Evolutionary conservation across 345 rosid species (phyloP), one percentile per base, ranked within the genome.

Genomic region (Corchorus capsularis): DNA sequence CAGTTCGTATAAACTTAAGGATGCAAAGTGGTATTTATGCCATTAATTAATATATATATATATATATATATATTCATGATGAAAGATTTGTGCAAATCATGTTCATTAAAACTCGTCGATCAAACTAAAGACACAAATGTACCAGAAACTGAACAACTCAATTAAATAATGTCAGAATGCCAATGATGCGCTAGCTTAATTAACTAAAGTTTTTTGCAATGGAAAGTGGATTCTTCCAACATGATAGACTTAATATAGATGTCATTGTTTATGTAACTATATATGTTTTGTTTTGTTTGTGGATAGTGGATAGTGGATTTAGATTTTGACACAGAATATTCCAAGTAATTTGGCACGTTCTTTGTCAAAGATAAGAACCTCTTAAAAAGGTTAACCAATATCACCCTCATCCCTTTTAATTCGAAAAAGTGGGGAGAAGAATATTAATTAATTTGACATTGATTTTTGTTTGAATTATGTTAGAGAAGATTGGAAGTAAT

Each of bases 301-400:
- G 19, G 3, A 39, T 43, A 55, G n/a, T 14, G 10, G 56, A 49
- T 34, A 35, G 47, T 52, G 41, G 34, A 32, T 50, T 53, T 16
- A 37, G 46, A 53, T 70, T 70, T 70, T 37, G 41, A 27, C 14
- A 15, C 73, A 71, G 17, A 57, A 72, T 19, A 59, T 72, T 59
- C 64, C 22, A 43, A 72, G 34, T 43, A 72, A 57, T 19, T 41
- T 57, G 49, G 35, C 52, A 12, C 13, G 17, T 71, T 54, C 50
- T 56, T 71, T 41, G 50, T 71, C n/a, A 35, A 55, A 41, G 35
- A 69, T 50, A 69, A 34, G 73, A 69, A 50, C 59, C 6, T 22
- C 27, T 0, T 27, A 22, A 69, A 32, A 47, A 14, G 13, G 34
- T 2, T 3, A 69, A 50, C 41, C 34, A 65, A 45, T 53, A 50